Evolutionary conservation across 2,329 filamentous ascomycete species (phyloP).

Genomic region (Rhytidhysteron rufulum): DNA sequence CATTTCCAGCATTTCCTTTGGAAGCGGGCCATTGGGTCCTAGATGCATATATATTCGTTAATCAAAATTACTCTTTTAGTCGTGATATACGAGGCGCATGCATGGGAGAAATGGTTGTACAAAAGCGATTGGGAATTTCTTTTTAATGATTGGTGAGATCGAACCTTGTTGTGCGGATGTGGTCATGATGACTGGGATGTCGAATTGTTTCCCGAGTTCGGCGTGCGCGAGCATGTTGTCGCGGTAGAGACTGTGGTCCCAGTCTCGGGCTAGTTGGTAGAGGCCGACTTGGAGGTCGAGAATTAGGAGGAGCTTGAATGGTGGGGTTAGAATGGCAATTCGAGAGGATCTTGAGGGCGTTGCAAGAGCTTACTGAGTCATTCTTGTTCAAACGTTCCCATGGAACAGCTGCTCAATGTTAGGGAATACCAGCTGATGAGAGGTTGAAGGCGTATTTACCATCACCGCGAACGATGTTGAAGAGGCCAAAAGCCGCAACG

Average conservation of each 20-base stretch:
- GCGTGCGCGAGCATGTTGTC: constrained; percentile 67
- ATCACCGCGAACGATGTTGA: constrained; percentile 27
- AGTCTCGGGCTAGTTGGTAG: constrained; percentile 61
- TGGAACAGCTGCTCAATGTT: constrained; percentile 30
- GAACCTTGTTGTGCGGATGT: constrained; percentile 60
- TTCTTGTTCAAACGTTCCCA: constrained; percentile 42
- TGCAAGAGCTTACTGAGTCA: constrained; percentile 27
- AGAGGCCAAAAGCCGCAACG: constrained; percentile 23
- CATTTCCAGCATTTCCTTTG: constrained; percentile 65
- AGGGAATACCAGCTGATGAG: constrained; percentile 6
- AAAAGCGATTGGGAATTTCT: background rate
- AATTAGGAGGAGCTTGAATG: constrained; percentile 46
- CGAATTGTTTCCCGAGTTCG: constrained; percentile 61
- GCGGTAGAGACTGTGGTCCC: constrained; percentile 60
- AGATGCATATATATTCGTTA: constrained; percentile 1
- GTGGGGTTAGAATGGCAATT: constrained; percentile 5
- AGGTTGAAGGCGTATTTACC: constrained; percentile 12
- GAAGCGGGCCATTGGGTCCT: constrained; percentile 68
- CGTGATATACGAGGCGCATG: too few relatives aligned
- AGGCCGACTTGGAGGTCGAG: constrained; percentile 60
- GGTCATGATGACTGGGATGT: constrained; percentile 66
- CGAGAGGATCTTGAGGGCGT: constrained; percentile 1
- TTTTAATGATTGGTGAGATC: background rate
- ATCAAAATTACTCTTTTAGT: background rate
- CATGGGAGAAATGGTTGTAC: background rate